A percentile compares a stretch with the other conserved stretches of the same genome.
Evolutionary conservation across 1,139 yeast genomes (phyloP).

Genomic region (Eremothecium coryli): DNA sequence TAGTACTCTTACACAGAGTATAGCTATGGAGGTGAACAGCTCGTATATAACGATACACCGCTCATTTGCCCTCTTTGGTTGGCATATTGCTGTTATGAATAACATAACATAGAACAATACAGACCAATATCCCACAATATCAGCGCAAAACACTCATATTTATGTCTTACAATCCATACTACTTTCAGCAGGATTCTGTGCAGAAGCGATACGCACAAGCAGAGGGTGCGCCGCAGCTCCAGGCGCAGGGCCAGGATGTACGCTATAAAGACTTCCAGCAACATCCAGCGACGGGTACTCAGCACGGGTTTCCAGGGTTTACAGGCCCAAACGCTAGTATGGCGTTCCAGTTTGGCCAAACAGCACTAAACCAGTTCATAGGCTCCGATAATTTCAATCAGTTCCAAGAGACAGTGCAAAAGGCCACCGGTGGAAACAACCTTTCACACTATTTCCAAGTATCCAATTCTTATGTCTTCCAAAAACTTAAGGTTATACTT

Average conservation of each 20-base stretch:
- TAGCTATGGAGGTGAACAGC: too few species aligned
- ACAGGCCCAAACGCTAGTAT: slow-evolving; percentile 75
- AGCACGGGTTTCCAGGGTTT: slow-evolving; percentile 28
- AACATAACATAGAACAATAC: too few species aligned
- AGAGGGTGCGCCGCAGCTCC: slow-evolving; percentile 23
- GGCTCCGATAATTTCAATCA: slow-evolving; percentile 28
- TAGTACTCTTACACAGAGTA: too few species aligned
- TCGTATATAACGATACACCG: too few species aligned
- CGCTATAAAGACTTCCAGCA: slow-evolving; percentile 10
- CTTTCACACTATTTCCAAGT: slow-evolving; percentile 74
- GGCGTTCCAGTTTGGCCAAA: slow-evolving; percentile 84
- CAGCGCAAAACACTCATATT: too few species aligned
- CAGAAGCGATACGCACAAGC: slow-evolving; percentile 8
- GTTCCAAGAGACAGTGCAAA: slow-evolving; percentile 27
- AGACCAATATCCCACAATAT: too few species aligned
- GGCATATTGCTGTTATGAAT: too few species aligned
- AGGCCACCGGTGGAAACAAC: slow-evolving; percentile 23
- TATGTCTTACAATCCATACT: slow-evolving; percentile 10
- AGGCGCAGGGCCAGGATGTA: slow-evolving; percentile 8
- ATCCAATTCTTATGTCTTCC: slow-evolving; percentile 74
- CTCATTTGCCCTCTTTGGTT: too few species aligned
- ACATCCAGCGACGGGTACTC: slow-evolving; percentile 9
- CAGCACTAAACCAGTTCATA: slow-evolving; percentile 48
- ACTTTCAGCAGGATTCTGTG: slow-evolving; percentile 5
- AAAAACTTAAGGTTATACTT: slow-evolving; percentile 61